Conservation (phyloP, 306 rosid genomes). For the Gillenia trifoliata region DNA sequence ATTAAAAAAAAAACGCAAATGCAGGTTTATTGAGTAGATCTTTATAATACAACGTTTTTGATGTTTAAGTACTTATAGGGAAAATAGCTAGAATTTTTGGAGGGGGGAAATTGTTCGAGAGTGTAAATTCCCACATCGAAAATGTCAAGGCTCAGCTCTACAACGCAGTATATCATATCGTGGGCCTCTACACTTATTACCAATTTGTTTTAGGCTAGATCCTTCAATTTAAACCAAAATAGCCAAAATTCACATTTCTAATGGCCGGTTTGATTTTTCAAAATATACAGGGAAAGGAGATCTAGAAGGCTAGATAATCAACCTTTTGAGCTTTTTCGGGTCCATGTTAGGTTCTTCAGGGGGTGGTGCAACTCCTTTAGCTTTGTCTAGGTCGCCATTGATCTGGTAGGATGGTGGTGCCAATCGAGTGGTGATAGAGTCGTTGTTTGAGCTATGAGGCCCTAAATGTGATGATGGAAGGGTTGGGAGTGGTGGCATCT, state of each 20-base stretch:
- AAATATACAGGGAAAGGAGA: not conserved
- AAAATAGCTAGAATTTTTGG: not conserved
- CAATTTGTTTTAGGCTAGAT: not conserved
- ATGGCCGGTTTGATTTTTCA: not conserved
- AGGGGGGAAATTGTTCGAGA: not conserved
- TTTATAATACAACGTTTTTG: not conserved
- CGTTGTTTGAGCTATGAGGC: not conserved
- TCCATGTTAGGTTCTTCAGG: not conserved
- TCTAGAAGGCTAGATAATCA: not conserved
- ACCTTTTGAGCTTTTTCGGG: constrained; percentile 5
- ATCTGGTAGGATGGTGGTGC: not conserved
- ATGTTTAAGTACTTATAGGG: not conserved
- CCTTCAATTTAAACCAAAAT: not conserved
- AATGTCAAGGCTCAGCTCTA: not conserved
- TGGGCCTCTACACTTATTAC: not conserved
- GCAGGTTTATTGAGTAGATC: not conserved
- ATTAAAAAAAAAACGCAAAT: not conserved
- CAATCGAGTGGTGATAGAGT: not conserved
- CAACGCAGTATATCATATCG: not conserved
- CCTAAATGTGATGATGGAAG: not conserved
- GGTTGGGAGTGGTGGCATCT: not conserved
- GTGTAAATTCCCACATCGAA: not conserved
- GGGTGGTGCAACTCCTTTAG: not conserved
- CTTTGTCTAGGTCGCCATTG: not conserved
- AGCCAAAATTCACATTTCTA: not conserved